Percentiles rank a stretch among this genome's conserved stretches.
Conservation (phyloP, 345 rosid species). For the Ceriops zippeliana region DNA sequence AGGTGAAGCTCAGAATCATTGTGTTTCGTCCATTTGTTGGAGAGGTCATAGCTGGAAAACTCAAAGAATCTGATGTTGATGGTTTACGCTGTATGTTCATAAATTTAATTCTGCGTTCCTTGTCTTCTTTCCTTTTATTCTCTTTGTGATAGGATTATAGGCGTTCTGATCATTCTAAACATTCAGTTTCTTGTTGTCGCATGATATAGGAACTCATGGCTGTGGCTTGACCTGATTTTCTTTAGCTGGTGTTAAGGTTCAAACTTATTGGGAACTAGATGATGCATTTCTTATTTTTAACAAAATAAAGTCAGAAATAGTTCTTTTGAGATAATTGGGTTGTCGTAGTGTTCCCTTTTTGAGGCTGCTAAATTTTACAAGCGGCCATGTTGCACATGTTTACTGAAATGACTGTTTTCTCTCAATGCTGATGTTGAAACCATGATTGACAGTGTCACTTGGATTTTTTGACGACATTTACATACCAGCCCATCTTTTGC, state of each 20-base stretch:
- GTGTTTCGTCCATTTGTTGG: slow-evolving; percentile 90
- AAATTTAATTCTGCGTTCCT: neutral
- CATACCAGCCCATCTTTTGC: slow-evolving; percentile 59
- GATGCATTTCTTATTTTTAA: neutral
- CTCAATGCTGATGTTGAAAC: slow-evolving; percentile 13
- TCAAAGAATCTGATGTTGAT: slow-evolving; percentile 62
- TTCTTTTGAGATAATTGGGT: too few relatives aligned
- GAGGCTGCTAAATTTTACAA: too few relatives aligned
- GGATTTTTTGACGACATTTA: slow-evolving; percentile 87
- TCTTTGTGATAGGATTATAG: neutral
- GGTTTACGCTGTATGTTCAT: slow-evolving; percentile 74
- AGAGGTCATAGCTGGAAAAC: slow-evolving; percentile 67
- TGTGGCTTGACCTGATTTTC: neutral
- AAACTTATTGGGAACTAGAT: neutral
- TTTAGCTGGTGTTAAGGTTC: neutral
- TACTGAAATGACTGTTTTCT: too few relatives aligned
- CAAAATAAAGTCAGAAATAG: too few relatives aligned
- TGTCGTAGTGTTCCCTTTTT: too few relatives aligned
- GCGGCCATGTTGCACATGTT: too few relatives aligned
- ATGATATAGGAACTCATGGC: neutral
- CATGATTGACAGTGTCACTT: slow-evolving; percentile 63
- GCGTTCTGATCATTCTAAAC: neutral
- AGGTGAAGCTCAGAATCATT: slow-evolving; percentile 71
- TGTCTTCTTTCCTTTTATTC: neutral
- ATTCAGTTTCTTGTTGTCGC: neutral